phyloP scores from a whole-genome alignment of 106 monocot species.

The Dendrobium officinale region DNA sequence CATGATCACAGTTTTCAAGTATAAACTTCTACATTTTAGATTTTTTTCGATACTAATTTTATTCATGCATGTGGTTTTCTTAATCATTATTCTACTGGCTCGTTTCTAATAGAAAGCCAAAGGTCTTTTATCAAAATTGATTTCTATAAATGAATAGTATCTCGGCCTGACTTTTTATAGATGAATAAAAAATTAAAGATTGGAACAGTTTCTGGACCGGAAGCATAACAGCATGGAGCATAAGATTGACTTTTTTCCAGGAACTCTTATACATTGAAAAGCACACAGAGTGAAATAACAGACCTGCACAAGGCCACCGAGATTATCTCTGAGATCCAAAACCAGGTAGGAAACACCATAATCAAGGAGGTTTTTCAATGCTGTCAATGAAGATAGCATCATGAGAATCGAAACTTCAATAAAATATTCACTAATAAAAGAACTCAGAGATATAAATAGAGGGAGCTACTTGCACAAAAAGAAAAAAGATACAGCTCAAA shows the following conservation, averaged over 20 bases:
- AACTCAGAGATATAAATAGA: neutral
- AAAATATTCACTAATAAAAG: neutral
- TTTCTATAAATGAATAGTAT: too few species aligned
- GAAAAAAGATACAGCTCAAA: neutral
- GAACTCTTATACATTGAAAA: neutral
- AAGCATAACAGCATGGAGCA: neutral
- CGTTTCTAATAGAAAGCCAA: neutral
- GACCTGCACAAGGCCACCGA: constrained; percentile 94
- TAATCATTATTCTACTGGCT: neutral
- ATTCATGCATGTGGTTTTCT: neutral
- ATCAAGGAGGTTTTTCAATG: constrained; percentile 69
- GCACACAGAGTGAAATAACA: neutral
- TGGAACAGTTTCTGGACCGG: neutral
- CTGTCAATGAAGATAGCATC: constrained; percentile 28
- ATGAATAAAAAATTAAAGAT: too few species aligned
- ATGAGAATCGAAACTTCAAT: neutral
- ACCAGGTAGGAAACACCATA: constrained; percentile 78
- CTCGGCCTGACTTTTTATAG: too few species aligned
- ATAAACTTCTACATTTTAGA: too few species aligned
- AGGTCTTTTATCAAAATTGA: neutral
- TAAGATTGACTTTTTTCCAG: too few species aligned
- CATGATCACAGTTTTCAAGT: too few species aligned
- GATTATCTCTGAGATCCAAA: constrained; percentile 97
- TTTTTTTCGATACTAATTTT: too few species aligned
- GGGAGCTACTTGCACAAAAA: neutral